Evolutionary conservation across 139 green algal genomes (phyloP), one percentile per base, ranked within the genome.

Genomic region (Picochlorum sp.): DNA sequence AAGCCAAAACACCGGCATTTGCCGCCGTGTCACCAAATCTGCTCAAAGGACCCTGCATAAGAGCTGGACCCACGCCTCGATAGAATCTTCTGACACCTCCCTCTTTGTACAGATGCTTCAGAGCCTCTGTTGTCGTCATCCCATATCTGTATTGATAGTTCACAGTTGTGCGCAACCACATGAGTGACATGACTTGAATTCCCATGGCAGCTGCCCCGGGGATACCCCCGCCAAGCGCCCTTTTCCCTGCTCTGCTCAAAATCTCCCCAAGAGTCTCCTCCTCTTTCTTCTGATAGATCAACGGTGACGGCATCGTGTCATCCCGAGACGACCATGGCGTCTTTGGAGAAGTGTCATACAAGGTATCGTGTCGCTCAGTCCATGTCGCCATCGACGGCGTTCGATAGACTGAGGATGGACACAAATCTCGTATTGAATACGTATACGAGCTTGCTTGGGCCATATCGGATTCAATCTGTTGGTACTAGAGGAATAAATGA

Each of bases 21-120:
- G 86, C 82, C n/a, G 90, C 90, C 4, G 90, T 97, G 81, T 97
- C 90, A 49, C 90, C 89, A 75, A 97, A 97, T 44, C 90, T 79
- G 20, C 69, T 84, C 38, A 95, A 60, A 6, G 89, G 90, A n/a
- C 84, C 86, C 76, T 96, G 81, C 41, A 95, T 72, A 21, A 95
- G 80, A 0, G 88, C 88, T 13, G 87, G 87, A 4, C 63, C 68
- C n/a, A 96, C 45, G 28, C 90, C 90, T 20, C 85, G 77, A 74
- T 97, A 97, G 71, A 97, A 97, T 28, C 90, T 81, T 4, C 72
- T 65, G n/a, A 97, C 81, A 49, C 90, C 90, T 18, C 89, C 89
- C 23, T 97, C 83, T 26, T 54, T 74, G 63, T 91, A 96, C n/a
- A 97, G 81, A 15, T 68, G 79, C 44, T 71, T 73, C 24, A 95